phyloP scores from a whole-genome alignment of 352 stramenopile genomes.

The Phytopythium litorale region DNA sequence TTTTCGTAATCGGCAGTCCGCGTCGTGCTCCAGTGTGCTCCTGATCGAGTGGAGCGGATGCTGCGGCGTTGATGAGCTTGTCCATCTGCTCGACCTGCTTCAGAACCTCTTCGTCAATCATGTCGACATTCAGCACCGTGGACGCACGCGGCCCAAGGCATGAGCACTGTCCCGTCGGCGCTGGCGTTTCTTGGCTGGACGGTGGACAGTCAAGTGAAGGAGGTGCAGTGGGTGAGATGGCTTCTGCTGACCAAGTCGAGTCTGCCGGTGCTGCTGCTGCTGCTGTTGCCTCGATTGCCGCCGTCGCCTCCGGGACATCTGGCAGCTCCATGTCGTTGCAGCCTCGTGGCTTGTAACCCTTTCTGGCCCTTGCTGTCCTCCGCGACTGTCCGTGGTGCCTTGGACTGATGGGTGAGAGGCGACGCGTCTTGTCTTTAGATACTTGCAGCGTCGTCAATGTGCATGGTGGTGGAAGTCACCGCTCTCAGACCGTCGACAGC shows the following conservation, averaged over 20 bases:
- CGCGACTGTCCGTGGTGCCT: background rate
- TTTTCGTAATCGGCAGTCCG: background rate
- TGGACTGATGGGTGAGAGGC: background rate
- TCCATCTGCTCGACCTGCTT: constrained; percentile 41
- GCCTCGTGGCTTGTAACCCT: background rate
- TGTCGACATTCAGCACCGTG: constrained; percentile 7
- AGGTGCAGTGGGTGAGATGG: background rate
- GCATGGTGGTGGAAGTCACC: background rate
- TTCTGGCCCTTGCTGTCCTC: background rate
- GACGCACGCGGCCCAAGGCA: background rate
- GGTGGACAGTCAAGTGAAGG: background rate
- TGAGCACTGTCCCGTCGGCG: background rate
- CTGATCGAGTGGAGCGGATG: constrained; percentile 1
- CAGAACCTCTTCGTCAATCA: constrained; percentile 22
- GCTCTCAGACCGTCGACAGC: background rate
- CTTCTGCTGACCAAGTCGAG: background rate
- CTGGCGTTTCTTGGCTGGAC: background rate
- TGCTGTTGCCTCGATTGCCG: background rate
- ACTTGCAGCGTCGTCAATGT: background rate
- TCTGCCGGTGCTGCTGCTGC: too few species aligned
- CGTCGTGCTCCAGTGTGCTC: background rate
- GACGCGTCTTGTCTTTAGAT: background rate
- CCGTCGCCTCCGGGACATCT: background rate
- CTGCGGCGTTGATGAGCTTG: constrained; percentile 32
- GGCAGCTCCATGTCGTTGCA: background rate